Conservation (phyloP, 139 green algal genomes). For the Prasinococcaceae sp. region DNA sequence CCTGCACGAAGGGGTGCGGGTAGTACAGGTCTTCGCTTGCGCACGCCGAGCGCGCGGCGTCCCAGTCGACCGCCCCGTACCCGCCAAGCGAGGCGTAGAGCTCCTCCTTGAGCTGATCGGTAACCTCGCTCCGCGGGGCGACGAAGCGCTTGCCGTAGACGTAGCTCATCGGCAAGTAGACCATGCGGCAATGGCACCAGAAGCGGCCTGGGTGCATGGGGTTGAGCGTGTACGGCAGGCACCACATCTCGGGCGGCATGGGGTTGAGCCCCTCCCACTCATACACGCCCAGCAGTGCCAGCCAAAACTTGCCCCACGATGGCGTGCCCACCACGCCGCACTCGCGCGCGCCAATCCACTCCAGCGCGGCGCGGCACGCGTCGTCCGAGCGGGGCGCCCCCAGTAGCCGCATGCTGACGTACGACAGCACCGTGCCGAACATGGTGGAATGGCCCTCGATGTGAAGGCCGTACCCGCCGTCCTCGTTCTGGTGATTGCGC, state of each 20-base stretch:
- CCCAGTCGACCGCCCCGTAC: slow-evolving; percentile 91
- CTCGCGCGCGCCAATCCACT: slow-evolving; percentile 77
- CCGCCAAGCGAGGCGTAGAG: slow-evolving; percentile 60
- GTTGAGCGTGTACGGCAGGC: slow-evolving; percentile 68
- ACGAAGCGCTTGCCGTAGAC: slow-evolving; percentile 62
- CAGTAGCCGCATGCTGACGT: slow-evolving; percentile 25
- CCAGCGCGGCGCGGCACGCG: slow-evolving; percentile 30
- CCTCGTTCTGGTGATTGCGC: slow-evolving; percentile 76
- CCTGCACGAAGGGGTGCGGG: slow-evolving; percentile 81
- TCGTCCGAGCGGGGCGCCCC: too few relatives aligned
- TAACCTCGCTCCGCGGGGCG: slow-evolving; percentile 38
- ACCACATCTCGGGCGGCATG: slow-evolving; percentile 88
- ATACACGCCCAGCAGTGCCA: slow-evolving; percentile 82
- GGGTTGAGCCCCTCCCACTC: slow-evolving; percentile 48
- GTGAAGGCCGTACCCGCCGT: slow-evolving; percentile 93
- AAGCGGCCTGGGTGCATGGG: slow-evolving; percentile 60
- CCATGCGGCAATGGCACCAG: slow-evolving; percentile 98
- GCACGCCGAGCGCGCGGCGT: slow-evolving; percentile 59
- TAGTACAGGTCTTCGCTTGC: slow-evolving; percentile 93
- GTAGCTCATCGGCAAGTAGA: slow-evolving; percentile 99
- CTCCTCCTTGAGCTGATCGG: slow-evolving; percentile 47
- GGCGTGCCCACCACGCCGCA: slow-evolving; percentile 69
- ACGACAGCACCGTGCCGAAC: slow-evolving; percentile 90
- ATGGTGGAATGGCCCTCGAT: slow-evolving; percentile 94
- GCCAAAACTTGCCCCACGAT: slow-evolving; percentile 98